Evolutionary conservation across 768 basidiomycete genomes (phyloP).

Genomic region (Pilatotrama ljubarskyi): DNA sequence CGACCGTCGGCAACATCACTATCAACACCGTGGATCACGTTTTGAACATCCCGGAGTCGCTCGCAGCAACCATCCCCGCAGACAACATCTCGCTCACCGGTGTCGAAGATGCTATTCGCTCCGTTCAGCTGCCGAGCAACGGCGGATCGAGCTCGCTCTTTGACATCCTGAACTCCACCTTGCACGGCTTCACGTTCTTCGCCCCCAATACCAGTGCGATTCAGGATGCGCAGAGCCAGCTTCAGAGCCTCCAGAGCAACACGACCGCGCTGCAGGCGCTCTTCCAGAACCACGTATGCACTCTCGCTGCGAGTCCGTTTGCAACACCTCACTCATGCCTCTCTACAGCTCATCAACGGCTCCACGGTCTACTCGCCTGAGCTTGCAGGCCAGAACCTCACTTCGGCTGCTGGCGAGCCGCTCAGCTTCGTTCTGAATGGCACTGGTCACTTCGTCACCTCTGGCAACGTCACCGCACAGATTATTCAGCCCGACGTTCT

Average conservation of each 20-base stretch:
- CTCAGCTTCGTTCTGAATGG: slow-evolving; percentile 54
- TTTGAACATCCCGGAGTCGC: slow-evolving; percentile 50
- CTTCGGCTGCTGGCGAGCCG: slow-evolving; percentile 58
- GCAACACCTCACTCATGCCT: background rate
- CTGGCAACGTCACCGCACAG: slow-evolving; percentile 47
- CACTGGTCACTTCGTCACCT: slow-evolving; percentile 56
- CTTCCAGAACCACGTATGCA: slow-evolving; percentile 60
- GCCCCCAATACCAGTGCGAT: slow-evolving; percentile 53
- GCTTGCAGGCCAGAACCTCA: slow-evolving; percentile 41
- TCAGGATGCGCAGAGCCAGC: slow-evolving; percentile 24
- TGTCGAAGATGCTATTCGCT: slow-evolving; percentile 30
- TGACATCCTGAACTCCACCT: slow-evolving; percentile 35
- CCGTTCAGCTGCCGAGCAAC: slow-evolving; percentile 30
- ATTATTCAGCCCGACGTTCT: slow-evolving; percentile 63
- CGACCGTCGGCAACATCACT: slow-evolving; percentile 39
- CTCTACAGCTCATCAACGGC: slow-evolving; percentile 60
- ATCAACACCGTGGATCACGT: slow-evolving; percentile 54
- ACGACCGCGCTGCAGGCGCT: slow-evolving; percentile 44
- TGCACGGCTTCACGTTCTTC: slow-evolving; percentile 65
- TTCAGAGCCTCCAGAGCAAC: slow-evolving; percentile 44
- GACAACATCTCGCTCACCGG: slow-evolving; percentile 44
- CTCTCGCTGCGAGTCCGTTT: background rate
- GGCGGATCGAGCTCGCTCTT: slow-evolving; percentile 39
- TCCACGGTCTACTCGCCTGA: slow-evolving; percentile 62
- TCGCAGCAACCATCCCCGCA: slow-evolving; percentile 43